Base-by-base conservation (phyloP, 176 grass and related monocot genomes). In the Musa beccarii region DNA sequence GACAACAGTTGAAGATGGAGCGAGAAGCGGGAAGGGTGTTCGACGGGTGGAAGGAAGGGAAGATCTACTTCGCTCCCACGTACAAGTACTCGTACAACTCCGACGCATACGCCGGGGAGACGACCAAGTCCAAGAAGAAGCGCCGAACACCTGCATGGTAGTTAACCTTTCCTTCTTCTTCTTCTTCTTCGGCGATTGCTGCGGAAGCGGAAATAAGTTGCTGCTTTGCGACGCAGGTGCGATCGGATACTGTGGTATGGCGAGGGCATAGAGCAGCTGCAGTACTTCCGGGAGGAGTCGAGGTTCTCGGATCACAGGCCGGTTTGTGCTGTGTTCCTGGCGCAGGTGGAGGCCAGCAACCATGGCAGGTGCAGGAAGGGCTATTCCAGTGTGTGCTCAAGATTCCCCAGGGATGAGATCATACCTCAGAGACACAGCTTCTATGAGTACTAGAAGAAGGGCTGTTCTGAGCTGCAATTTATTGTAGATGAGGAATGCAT, bases 61-160 rank as follows among this genome's bases (percentile, higher is more conserved):
- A 86, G 79, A 96, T 96, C 68, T 92, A 79, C 79, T 96, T 96
- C 26, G 89, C 87, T 9, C 93, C 93, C 1, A 92, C 89, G 8
- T 96, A 96, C 83, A 96, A 96, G 50, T 96, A 92, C 83, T 86
- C 68, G 2, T 81, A 81, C 2, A 96, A 96, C 82, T 92, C 93
- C 2, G 93, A 96, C 74, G 26, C 78, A 0, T 92, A 96, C 15
- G 83, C 84, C 1, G 90, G 89, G 59, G 93, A 96, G 59, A 90
- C 73, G 0, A 72, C 84, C 0, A 92, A 92, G 53, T 96, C 87
- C 1, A 96, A 96, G 83, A 89, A 87, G 78, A 96, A 96, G 77
- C 69, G 89, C 15, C 85, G 93, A 86, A 96, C 93, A 17, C 89
- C 93, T 20, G 83, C 89, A 49, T 92, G 93, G 93, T 96, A 92